Evolutionary conservation across 768 basidiomycete species (phyloP), one percentile per base, ranked within the genome.

Genomic region (Gloeophyllum trabeum): DNA sequence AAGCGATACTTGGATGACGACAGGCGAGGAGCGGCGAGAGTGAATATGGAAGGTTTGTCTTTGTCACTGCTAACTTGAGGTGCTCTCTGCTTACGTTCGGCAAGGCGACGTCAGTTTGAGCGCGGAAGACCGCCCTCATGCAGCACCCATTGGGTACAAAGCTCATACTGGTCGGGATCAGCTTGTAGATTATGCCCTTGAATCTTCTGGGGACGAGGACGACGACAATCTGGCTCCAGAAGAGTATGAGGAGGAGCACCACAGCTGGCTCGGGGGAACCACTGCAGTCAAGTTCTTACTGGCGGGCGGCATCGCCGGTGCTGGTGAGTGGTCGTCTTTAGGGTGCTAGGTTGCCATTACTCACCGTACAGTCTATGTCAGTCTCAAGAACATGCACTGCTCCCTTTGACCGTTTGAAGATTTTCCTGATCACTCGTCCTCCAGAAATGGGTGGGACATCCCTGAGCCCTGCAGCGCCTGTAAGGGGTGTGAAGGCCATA

Each of bases 361-460:
- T 34, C 21, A 42, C 51, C 35, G 42, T 44, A 47, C 26, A 24
- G 21, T 43, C 32, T 23, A 41, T 42, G 42, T 39, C 40, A 96
- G 96, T 97, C 22, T 98, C 94, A 12, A 74, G 96, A 51, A 87
- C 93, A 35, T 92, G 89, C 46, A 99, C 96, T 0, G 96, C 96
- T 4, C 96, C 96, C 1, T 98, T 97, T 50, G 96, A 99, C 64
- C 79, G 96, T 42, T 69, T 99, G 40, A 99, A 94, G 60, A 75
- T 99, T 43, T 98, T 96, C 61, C 72, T 99, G 44, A 98, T 98
- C 47, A 98, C 96, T 20, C 73, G 88, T 44, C 68, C 81, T 25
- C 81, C 81, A 51, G 82, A 87, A 53, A 70, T 83, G 20, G 75
- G 77, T 18, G 80, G 77, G 10, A 53, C 73, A 16, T 49, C 67